Evolutionary conservation across 2,329 filamentous ascomycete genomes (phyloP).

Genomic region (Blumeria hordei): DNA sequence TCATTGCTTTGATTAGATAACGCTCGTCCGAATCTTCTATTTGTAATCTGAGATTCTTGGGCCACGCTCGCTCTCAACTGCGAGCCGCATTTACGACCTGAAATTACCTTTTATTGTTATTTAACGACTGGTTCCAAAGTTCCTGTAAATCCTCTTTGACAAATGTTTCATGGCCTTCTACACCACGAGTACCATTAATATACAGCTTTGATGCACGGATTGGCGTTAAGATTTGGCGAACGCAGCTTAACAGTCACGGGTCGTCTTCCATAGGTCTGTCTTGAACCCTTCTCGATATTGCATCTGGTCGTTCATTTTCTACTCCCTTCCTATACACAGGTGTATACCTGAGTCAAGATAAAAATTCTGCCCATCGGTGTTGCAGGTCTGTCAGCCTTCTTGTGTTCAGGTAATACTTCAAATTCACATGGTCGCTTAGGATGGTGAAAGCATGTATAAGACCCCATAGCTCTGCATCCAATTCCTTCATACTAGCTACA

Average conservation of each 20-base stretch:
- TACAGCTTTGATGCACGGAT: not conserved
- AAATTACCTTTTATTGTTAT: not conserved
- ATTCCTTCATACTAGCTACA: not conserved
- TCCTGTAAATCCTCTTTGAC: not conserved
- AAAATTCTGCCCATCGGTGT: not conserved
- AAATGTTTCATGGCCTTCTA: not conserved
- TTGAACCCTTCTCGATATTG: not conserved
- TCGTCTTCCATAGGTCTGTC: not conserved
- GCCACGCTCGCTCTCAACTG: not conserved
- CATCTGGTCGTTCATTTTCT: not conserved
- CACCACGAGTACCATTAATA: not conserved
- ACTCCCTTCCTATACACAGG: not conserved
- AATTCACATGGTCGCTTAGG: not conserved
- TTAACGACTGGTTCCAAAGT: not conserved
- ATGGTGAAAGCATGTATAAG: not conserved
- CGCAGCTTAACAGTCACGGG: not conserved
- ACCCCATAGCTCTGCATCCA: not conserved
- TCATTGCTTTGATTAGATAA: not conserved
- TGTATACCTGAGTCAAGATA: not conserved
- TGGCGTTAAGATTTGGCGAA: not conserved
- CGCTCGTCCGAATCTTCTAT: not conserved
- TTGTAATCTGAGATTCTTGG: not conserved
- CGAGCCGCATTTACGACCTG: not conserved
- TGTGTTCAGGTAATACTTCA: not conserved
- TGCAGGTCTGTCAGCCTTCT: not conserved